Conservation (phyloP, 2,329 filamentous ascomycete genomes). For the Metarhizium guizhouense region DNA sequence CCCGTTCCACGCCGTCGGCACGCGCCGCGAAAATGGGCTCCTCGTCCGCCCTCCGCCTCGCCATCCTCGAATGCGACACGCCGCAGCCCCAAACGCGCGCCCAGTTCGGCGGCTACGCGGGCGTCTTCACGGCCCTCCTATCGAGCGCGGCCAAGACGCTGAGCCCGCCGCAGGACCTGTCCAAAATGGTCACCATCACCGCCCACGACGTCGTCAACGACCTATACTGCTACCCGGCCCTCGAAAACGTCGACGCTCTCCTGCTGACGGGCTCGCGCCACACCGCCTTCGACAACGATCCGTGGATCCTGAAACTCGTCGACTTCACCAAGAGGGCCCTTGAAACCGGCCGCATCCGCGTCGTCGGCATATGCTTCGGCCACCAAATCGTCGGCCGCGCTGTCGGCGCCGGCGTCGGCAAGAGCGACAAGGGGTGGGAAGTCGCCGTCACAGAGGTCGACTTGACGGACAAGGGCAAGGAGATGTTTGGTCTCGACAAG, state of each 20-base stretch:
- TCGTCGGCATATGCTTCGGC: slow-evolving; percentile 39
- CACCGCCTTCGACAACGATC: slow-evolving; percentile 32
- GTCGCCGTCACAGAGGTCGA: slow-evolving; percentile 32
- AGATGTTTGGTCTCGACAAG: slow-evolving; percentile 27
- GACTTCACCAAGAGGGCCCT: slow-evolving; percentile 26
- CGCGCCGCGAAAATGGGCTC: background rate
- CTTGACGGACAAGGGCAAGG: slow-evolving; percentile 29
- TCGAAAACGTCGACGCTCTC: slow-evolving; percentile 71
- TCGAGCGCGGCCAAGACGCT: slow-evolving; percentile 41
- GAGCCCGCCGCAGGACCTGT: slow-evolving; percentile 28
- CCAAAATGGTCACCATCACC: slow-evolving; percentile 46
- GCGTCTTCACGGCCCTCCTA: slow-evolving; percentile 57
- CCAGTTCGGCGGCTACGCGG: slow-evolving; percentile 64
- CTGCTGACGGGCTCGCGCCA: slow-evolving; percentile 69
- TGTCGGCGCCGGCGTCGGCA: slow-evolving; percentile 26
- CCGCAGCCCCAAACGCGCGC: slow-evolving; percentile 55
- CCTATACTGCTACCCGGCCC: slow-evolving; percentile 57
- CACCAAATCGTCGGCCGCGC: slow-evolving; percentile 39
- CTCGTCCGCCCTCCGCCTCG: slow-evolving; percentile 54
- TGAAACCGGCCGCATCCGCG: slow-evolving; percentile 49
- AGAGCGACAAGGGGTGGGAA: slow-evolving; percentile 34
- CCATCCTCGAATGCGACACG: slow-evolving; percentile 81
- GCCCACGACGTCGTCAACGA: slow-evolving; percentile 63
- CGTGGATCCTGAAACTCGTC: slow-evolving; percentile 35
- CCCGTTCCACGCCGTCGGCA: background rate